Conservation (phyloP, 2,329 filamentous ascomycete species). For the Verticillium tricorpus region DNA sequence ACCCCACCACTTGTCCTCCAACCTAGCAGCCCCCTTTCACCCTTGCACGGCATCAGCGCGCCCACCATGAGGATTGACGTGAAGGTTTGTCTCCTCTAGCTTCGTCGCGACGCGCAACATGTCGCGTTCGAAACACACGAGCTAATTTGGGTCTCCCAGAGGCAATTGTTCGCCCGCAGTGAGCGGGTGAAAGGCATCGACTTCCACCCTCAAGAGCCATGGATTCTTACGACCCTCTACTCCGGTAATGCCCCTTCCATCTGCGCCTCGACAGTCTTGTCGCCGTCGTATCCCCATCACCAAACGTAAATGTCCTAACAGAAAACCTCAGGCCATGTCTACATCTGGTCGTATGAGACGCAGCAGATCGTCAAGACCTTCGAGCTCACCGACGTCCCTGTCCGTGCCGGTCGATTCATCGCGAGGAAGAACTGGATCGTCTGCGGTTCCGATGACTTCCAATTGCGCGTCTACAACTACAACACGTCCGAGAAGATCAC, state of each 20-base stretch:
- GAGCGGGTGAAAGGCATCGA: conserved; percentile 97
- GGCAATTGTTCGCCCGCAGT: conserved; percentile 64
- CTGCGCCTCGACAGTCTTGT: neutral
- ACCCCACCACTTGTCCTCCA: conserved; percentile 8
- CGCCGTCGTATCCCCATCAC: neutral
- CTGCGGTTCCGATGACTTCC: conserved; percentile 85
- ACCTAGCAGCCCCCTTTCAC: conserved; percentile 9
- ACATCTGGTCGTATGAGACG: conserved; percentile 98
- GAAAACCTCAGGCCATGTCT: conserved; percentile 70
- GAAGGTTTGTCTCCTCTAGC: conserved; percentile 6
- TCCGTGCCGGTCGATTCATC: conserved; percentile 93
- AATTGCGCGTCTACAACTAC: conserved; percentile 88
- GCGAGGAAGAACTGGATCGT: conserved; percentile 99
- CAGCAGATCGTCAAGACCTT: conserved; percentile 98
- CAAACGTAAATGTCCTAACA: neutral
- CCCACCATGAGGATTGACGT: conserved; percentile 14
- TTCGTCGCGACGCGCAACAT: neutral
- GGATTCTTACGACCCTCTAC: conserved; percentile 94
- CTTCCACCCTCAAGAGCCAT: conserved; percentile 95
- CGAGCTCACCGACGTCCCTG: conserved; percentile 96
- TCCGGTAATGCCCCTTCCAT: conserved; percentile 59
- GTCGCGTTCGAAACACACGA: conserved; percentile 4
- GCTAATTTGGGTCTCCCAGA: conserved; percentile 22
- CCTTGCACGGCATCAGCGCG: conserved; percentile 7
- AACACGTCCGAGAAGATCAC: conserved; percentile 99